Conservation (phyloP, 2,329 filamentous ascomycete genomes). For the Aaosphaeria arxii region DNA sequence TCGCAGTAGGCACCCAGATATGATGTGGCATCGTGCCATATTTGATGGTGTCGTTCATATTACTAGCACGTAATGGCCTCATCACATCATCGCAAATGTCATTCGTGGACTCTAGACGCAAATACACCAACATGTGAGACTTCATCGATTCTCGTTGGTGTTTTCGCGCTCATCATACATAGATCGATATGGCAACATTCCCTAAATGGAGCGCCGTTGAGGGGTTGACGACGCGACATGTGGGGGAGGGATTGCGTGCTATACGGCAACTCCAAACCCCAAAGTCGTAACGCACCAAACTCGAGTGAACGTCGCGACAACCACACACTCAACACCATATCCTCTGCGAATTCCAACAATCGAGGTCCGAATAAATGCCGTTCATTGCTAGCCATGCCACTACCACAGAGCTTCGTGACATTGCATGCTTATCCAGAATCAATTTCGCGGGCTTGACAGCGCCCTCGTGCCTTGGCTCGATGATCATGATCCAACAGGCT, state of each 20-base stretch:
- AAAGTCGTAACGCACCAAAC: background rate
- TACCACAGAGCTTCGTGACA: background rate
- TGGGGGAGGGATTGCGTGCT: slow-evolving; percentile 20
- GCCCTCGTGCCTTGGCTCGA: background rate
- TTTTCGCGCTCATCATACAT: background rate
- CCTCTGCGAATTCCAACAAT: background rate
- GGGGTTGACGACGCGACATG: slow-evolving; percentile 14
- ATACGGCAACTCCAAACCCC: background rate
- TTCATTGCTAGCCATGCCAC: background rate
- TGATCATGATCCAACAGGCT: background rate
- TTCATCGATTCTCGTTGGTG: background rate
- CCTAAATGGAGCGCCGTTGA: slow-evolving; percentile 4
- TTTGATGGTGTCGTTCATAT: background rate
- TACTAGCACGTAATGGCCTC: background rate
- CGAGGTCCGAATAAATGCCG: background rate
- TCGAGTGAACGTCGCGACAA: background rate
- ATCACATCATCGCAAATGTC: slow-evolving; percentile 13
- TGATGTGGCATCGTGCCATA: background rate
- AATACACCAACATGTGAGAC: background rate
- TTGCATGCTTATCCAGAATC: background rate
- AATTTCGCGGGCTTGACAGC: background rate
- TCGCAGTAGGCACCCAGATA: background rate
- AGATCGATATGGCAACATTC: background rate
- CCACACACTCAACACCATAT: background rate
- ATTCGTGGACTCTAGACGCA: slow-evolving; percentile 1